phyloP scores from a whole-genome alignment of 257 asterid genomes.

The Oldenlandia corymbosa region DNA sequence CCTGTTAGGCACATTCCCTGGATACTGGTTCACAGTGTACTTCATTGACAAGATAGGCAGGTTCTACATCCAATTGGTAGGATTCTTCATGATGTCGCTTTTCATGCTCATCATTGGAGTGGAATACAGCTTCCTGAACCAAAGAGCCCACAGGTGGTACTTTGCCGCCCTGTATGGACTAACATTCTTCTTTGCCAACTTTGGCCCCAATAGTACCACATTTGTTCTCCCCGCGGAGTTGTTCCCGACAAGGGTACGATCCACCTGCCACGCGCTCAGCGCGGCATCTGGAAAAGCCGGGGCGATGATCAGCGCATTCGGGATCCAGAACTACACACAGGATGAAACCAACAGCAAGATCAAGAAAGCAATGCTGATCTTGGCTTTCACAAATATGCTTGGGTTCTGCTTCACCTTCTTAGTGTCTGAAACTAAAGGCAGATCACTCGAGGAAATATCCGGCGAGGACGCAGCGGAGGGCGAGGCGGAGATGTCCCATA shows the following conservation, averaged over 20 bases:
- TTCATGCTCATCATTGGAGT: conserved; percentile 27
- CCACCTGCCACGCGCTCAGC: conserved; percentile 28
- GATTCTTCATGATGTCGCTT: conserved; percentile 29
- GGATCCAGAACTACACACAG: conserved; percentile 22
- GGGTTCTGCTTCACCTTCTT: conserved; percentile 29
- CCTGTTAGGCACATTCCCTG: conserved; percentile 30
- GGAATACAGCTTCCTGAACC: conserved; percentile 15
- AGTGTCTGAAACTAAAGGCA: conserved; percentile 28
- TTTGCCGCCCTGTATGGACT: conserved; percentile 24
- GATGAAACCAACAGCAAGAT: conserved; percentile 15
- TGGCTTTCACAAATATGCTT: conserved; percentile 29
- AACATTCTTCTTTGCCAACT: conserved; percentile 30
- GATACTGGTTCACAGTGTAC: conserved; percentile 26
- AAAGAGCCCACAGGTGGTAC: conserved; percentile 7
- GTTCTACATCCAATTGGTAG: conserved; percentile 25
- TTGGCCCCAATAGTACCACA: conserved; percentile 29
- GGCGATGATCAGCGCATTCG: conserved; percentile 29
- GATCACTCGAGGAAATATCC: conserved; percentile 28
- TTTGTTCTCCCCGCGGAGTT: conserved; percentile 33
- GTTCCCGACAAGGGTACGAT: conserved; percentile 26
- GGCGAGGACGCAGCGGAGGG: conserved; percentile 20
- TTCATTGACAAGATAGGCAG: conserved; percentile 29
- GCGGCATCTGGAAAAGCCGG: conserved; percentile 31
- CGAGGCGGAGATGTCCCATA: conserved; percentile 14
- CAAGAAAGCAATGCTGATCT: conserved; percentile 20